Evolutionary conservation across 805 yeast species (phyloP).

Genomic region (Metschnikowia rubicola): DNA sequence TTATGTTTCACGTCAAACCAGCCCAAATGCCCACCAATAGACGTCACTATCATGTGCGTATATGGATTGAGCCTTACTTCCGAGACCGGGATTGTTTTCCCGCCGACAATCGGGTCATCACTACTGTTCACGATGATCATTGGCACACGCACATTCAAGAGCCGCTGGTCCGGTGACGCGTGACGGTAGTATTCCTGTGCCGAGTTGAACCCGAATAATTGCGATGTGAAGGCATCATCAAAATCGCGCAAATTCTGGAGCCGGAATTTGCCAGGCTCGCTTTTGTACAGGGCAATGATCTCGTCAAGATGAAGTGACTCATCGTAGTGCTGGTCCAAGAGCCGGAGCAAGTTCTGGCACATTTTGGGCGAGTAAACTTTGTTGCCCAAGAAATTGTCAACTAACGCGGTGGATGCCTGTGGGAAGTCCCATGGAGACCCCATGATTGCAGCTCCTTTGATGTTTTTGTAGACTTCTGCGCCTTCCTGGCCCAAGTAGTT

Average conservation of each 20-base stretch:
- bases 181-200: conserved; percentile 63
- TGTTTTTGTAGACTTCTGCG: conserved; percentile 42
- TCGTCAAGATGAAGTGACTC: conserved; percentile 24
- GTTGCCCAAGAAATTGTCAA: conserved; percentile 39
- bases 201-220: conserved; percentile 57
- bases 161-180: conserved; percentile 58
- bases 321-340: conserved; percentile 31
- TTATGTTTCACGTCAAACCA: conserved; percentile 35
- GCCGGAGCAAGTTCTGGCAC: conserved; percentile 36
- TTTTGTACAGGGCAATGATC: conserved; percentile 24
- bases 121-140: conserved; percentile 53
- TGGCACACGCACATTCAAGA: conserved; percentile 59
- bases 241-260: conserved; percentile 49
- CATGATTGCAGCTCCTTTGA: conserved; percentile 56
- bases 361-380: conserved; percentile 40
- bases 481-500: conserved; percentile 70
- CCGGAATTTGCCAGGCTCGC: conserved; percentile 28
- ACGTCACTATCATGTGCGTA: conserved; percentile 52
- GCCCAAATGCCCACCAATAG: conserved; percentile 71
- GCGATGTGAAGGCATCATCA: conserved; percentile 60
- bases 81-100: conserved; percentile 47
- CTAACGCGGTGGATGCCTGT: conserved; percentile 44
- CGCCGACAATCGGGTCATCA: conserved; percentile 67
- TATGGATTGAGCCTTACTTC: conserved; percentile 58
- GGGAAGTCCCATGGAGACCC: conserved; percentile 75